phyloP scores from a whole-genome alignment of 805 yeast species.

The Wickerhamiella hasegawae region DNA sequence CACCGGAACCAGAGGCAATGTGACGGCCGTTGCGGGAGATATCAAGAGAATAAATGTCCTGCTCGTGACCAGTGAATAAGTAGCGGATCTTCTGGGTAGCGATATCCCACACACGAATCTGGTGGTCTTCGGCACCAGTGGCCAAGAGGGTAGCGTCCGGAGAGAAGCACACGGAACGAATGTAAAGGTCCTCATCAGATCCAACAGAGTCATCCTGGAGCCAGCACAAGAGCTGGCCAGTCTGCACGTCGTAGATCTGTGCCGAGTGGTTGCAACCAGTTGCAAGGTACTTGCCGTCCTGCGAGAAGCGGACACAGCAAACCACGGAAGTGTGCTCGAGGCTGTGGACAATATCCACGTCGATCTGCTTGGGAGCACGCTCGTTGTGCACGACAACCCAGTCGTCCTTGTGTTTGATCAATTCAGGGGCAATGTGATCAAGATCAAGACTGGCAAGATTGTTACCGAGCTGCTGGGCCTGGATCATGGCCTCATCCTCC shows the following conservation, averaged over 20 bases:
- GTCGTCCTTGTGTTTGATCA: constrained; percentile 69
- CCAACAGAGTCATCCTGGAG: constrained; percentile 68
- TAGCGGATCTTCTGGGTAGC: constrained; percentile 72
- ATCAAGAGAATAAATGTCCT: constrained; percentile 90
- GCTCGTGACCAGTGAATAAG: constrained; percentile 80
- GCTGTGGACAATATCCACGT: constrained; percentile 77
- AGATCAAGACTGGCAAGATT: constrained; percentile 52
- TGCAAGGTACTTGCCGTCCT: constrained; percentile 82
- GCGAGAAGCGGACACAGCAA: constrained; percentile 87
- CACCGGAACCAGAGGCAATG: constrained; percentile 91
- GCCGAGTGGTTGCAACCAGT: constrained; percentile 96
- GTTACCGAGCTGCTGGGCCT: constrained; percentile 19
- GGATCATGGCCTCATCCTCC: neutral
- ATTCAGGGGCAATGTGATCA: constrained; percentile 53
- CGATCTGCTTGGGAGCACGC: constrained; percentile 56
- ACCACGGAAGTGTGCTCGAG: constrained; percentile 89
- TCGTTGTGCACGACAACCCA: constrained; percentile 87
- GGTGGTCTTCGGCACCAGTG: constrained; percentile 67
- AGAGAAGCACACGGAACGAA: constrained; percentile 88
- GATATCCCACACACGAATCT: constrained; percentile 91
- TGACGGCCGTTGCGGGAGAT: constrained; percentile 89
- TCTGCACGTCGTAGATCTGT: constrained; percentile 81
- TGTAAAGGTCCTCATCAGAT: constrained; percentile 69
- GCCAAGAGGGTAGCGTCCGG: constrained; percentile 91
- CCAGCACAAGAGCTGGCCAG: constrained; percentile 79